These are phyloP conservation scores for Trifolium repens DNA, from an alignment of 306 rosid genomes.

Conservation along the genomic window DNA sequence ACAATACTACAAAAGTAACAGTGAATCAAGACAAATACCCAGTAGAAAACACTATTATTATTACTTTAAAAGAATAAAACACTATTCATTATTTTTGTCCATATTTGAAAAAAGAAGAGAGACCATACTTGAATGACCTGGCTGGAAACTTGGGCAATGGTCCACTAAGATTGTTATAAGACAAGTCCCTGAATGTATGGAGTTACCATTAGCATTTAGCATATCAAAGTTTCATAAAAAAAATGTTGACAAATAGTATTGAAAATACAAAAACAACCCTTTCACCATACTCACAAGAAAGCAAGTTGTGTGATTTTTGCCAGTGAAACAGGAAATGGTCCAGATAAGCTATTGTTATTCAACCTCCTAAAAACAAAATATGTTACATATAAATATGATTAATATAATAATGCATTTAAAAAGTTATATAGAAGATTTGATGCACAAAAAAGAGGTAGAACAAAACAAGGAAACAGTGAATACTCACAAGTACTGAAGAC, in stretches of 20 bases:
- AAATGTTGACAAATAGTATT: slow-evolving; percentile 13
- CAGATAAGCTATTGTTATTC: slow-evolving; percentile 92
- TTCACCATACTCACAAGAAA: slow-evolving; percentile 90
- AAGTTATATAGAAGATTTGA: no score
- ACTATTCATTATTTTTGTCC: slow-evolving; percentile 33
- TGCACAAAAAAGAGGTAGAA: neutral
- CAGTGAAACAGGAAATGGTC: slow-evolving; percentile 77
- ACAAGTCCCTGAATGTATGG: slow-evolving; percentile 83
- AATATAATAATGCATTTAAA: neutral
- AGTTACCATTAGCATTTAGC: slow-evolving; percentile 14
- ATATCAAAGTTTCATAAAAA: slow-evolving; percentile 30
- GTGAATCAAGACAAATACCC: slow-evolving; percentile 35
- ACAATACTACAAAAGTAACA: slow-evolving; percentile 59
- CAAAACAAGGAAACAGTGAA: slow-evolving; percentile 5
- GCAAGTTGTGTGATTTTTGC: slow-evolving; percentile 83
- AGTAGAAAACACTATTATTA: neutral
- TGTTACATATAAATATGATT: neutral
- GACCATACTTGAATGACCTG: slow-evolving; percentile 82
- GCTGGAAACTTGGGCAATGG: slow-evolving; percentile 91
- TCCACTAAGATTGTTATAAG: slow-evolving; percentile 94
- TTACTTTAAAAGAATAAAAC: slow-evolving; percentile 13
- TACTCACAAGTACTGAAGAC: slow-evolving; percentile 83
- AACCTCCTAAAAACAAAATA: slow-evolving; percentile 76
- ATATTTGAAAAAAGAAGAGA: neutral
- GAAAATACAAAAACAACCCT: neutral